These are phyloP conservation scores for Amauroascus verrucosus DNA, from an alignment of 2,329 filamentous ascomycete species.

Conservation along the genomic window DNA sequence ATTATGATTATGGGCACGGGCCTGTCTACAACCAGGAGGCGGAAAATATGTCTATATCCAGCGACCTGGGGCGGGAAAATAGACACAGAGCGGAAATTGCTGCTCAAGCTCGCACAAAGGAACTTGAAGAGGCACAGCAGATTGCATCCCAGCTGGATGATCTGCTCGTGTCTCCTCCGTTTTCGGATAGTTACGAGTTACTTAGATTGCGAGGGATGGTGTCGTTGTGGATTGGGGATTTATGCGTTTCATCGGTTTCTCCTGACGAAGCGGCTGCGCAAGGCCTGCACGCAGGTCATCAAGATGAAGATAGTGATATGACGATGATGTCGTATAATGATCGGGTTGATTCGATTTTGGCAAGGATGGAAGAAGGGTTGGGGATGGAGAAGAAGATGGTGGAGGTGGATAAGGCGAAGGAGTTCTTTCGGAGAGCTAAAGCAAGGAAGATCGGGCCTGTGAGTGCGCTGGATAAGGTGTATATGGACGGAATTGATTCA, in stretches of 20 bases:
- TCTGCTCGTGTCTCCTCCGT: constrained; percentile 59
- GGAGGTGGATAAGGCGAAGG: constrained; percentile 27
- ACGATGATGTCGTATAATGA: constrained; percentile 17
- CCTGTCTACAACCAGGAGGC: constrained; percentile 16
- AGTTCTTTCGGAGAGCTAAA: constrained; percentile 28
- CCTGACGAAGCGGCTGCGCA: constrained; percentile 15
- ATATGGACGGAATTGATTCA: constrained; percentile 17
- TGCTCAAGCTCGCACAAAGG: constrained; percentile 37
- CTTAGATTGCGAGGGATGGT: constrained; percentile 63
- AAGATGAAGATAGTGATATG: constrained; percentile 9
- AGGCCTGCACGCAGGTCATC: background rate
- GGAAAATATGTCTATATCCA: constrained; percentile 20
- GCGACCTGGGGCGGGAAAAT: constrained; percentile 16
- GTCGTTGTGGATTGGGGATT: constrained; percentile 62
- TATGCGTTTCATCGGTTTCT: constrained; percentile 37
- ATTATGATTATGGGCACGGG: constrained; percentile 17
- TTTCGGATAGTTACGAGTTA: constrained; percentile 55
- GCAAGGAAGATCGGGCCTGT: constrained; percentile 25
- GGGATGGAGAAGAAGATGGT: constrained; percentile 27
- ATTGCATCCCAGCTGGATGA: constrained; percentile 62
- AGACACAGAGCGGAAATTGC: constrained; percentile 29
- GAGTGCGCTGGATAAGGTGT: constrained; percentile 24
- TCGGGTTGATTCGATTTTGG: constrained; percentile 22
- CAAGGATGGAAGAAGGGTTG: constrained; percentile 25
- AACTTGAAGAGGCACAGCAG: constrained; percentile 50